These are phyloP conservation scores for Lachnellula arida DNA, from an alignment of 2,329 filamentous ascomycete genomes.

Conservation along the genomic window DNA sequence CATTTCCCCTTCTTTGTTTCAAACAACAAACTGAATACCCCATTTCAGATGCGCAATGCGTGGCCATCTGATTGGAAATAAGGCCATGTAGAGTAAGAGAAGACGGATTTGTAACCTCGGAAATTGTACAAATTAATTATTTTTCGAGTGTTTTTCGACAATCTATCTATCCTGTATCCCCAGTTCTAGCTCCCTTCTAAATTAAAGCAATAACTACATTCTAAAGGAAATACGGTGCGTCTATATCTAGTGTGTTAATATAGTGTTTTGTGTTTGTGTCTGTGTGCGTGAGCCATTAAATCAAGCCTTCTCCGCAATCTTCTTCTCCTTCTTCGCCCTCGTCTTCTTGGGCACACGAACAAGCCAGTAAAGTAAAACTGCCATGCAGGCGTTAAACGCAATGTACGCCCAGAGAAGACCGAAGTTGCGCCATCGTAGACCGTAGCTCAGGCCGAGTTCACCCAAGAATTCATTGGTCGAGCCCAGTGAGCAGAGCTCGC, in stretches of 20 bases:
- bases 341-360: constrained; percentile 39
- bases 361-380: constrained; percentile 49
- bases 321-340: background rate
- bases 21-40: too few species aligned
- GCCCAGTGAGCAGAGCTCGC: constrained; percentile 49
- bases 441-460: constrained; percentile 46
- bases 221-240: too few species aligned
- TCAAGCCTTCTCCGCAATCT: background rate
- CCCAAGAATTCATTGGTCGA: constrained; percentile 49
- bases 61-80: background rate
- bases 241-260: too few species aligned
- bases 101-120: too few species aligned
- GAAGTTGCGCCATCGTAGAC: constrained; percentile 62
- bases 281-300: too few species aligned
- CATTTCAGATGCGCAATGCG: background rate
- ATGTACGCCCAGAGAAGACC: constrained; percentile 44
- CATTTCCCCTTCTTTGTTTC: too few species aligned
- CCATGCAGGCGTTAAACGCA: constrained; percentile 48
- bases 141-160: too few species aligned
- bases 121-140: too few species aligned
- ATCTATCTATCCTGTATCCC: too few species aligned
- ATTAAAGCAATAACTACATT: too few species aligned
- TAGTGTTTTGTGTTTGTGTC: too few species aligned
- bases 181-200: too few species aligned
- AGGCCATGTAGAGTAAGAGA: background rate